Base-by-base conservation (phyloP, 2,329 filamentous ascomycete species). In the Curvularia eragrostidis region DNA sequence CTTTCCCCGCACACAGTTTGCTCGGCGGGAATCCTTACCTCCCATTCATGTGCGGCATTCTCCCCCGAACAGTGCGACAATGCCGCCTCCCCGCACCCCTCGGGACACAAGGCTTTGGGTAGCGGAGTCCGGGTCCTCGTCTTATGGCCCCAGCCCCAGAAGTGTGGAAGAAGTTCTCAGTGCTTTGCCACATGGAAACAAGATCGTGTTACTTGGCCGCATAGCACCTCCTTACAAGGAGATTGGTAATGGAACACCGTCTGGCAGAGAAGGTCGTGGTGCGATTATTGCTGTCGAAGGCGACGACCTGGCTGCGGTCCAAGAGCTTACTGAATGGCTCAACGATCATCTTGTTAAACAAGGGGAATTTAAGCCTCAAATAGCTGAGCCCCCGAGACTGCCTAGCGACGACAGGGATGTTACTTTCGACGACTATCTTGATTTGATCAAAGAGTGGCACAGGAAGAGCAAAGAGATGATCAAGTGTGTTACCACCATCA, bases 281-380 rank as follows among this genome's bases (percentile, higher is more conserved):
- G 86, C 90, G 0, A 85, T 97, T 36, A 88, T 98, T 61, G 89
- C 91, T 0, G 80, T 98, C 26, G 94, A 98, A 75, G 93, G 93
- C 0, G 83, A 89, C 18, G 85, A 89, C 56, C 75, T 79, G 1
- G 81, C 84, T 9, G 85, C 91, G 3, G 87, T 91, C 3, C 79
- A 82, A 3, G 83, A 85, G 18, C 85, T 97, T 19, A 84, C 89
- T 53, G 81, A 83, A 32, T 89, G 88, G 66, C 80, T 96, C 68
- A 82, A 79, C 56, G 81, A 78, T 56, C 79, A 78, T 41, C 75
- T 89, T 44, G 77, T 77, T 47, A 83, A 81, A 38, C 82, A 83
- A 60, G 80, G 79, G 5, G 83, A 84, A 48, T 83, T 83, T 59
- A 68, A 74, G 13, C 80, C 85, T 36, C 79, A 77, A 15, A 71